These are phyloP conservation scores for Lachnellula suecica DNA, from an alignment of 2,329 filamentous ascomycete genomes.

Conservation along the genomic window DNA sequence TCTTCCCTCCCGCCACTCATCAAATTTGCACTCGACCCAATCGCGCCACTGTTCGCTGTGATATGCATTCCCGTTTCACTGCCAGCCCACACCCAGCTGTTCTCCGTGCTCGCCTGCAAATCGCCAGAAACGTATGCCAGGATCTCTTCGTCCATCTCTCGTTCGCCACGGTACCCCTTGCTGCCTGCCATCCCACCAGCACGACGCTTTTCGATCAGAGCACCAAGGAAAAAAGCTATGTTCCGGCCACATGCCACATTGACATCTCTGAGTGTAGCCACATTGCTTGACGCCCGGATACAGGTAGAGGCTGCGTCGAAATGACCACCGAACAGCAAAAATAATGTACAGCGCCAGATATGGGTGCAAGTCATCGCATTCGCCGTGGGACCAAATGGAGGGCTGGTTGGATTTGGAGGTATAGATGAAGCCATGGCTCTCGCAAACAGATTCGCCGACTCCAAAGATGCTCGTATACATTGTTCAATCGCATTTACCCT, in stretches of 20 bases:
- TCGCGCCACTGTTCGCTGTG: slow-evolving; percentile 7
- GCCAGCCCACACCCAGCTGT: slow-evolving; percentile 80
- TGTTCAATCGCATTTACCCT: slow-evolving; percentile 73
- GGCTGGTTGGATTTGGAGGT: slow-evolving; percentile 29
- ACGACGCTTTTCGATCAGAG: slow-evolving; percentile 57
- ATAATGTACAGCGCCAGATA: slow-evolving; percentile 81
- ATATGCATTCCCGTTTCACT: slow-evolving; percentile 48
- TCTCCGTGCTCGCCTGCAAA: slow-evolving; percentile 74
- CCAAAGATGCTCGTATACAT: slow-evolving; percentile 71
- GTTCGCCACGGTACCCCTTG: slow-evolving; percentile 14
- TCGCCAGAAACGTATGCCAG: slow-evolving; percentile 85
- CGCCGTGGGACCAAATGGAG: slow-evolving; percentile 38
- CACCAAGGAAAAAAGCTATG: slow-evolving; percentile 75
- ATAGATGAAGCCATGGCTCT: slow-evolving; percentile 55
- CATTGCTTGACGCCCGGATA: slow-evolving; percentile 67
- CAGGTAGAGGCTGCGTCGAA: slow-evolving; percentile 72
- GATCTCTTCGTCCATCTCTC: slow-evolving; percentile 73
- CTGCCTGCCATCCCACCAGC: slow-evolving; percentile 35
- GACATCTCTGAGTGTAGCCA: slow-evolving; percentile 70
- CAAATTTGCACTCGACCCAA: slow-evolving; percentile 20
- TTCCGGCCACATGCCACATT: slow-evolving; percentile 80
- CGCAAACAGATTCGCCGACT: slow-evolving; percentile 75
- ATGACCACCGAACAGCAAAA: slow-evolving; percentile 74
- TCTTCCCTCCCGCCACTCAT: slow-evolving; percentile 22
- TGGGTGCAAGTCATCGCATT: slow-evolving; percentile 78